Base-by-base conservation (phyloP, 768 basidiomycete species). In the Leccinum uliginosum region DNA sequence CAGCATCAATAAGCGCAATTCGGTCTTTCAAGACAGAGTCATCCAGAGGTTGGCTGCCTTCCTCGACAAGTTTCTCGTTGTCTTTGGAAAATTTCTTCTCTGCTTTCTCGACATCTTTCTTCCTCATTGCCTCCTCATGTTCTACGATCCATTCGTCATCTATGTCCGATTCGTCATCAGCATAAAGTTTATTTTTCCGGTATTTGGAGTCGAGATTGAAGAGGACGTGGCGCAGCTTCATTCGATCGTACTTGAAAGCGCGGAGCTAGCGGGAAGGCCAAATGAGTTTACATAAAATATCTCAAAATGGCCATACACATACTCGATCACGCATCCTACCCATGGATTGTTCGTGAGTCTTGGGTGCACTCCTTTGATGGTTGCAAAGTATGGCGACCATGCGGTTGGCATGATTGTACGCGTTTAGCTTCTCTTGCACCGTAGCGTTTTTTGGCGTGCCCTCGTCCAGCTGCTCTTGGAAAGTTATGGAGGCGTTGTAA, bases 311-410 rank as follows among this genome's bases (percentile, higher is more conserved):
- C 30, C 17, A 34, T 40, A 46, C 51, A 74, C 80, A 17, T 64
- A 94, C 96, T 80, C 91, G 94, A 69, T 97, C 85, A 15, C 80
- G 81, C 84, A 98, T 89, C 75, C 92, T 98, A 65, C 89, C 87
- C 92, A 98, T 97, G 8, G 89, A 89, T 58, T 90, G 88, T 32
- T 89, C 91, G 65, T 97, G 94, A 5, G 86, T 89, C 76, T 98
- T 98, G 44, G 92, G 89, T 1, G 88, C 93, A 56, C 85, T 86
- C 73, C 93, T 83, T 73, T 98, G 95, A 90, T 99, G 97, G 81
- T 99, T 99, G 80, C 97, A 99, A 35, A 99, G 78, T 59, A 98
- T 93, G 58, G 97, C 97, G 15, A 98, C 97, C 80, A 89, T 82
- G 45, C 97, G 89, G 74, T 99, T 98, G 10, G 97, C 96, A 49